Base-by-base conservation (phyloP, 83 land plant species). In the Diphasiastrum complanatum region DNA sequence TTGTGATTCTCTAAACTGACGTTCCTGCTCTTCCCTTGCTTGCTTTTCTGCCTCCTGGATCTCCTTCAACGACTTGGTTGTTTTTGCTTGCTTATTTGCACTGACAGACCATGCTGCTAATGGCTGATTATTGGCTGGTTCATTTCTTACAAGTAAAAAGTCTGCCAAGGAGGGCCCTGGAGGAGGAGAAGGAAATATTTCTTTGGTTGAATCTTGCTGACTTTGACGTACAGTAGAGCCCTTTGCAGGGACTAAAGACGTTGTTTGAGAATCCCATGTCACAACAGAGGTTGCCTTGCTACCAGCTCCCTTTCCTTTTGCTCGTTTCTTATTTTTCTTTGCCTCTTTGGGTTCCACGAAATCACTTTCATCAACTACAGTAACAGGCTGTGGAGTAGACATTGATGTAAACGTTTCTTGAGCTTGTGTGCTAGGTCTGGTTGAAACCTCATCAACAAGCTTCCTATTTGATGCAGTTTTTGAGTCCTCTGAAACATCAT, bases 321-420 rank as follows among this genome's bases (percentile, higher is more conserved):
- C 59, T 11, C 74, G 67, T 33, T 61, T 53, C 66, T 75, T 74
- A 43, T 47, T 75, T 47, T 75, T 75, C 60, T 75, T 75, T 1
- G 53, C 54, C 33, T 75, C 78, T 41, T 75, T 75, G 25, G 78
- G 78, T 47, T 75, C 78, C 48, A 75, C 37, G 54, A 75, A 75
- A 27, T 69, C 74, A 20, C 43, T 31, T 34, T 69, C 78, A 33
- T 69, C 74, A 0, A 14, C 68, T 36, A 47, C 3, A 43, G 53
- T 20, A 28, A 20, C 24, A 28, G 19, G 61, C 38, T 45, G 4
- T 41, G 48, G 41, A 40, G 64, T n/a, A 45, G 65, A 10, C 6
- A 6, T 5, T 3, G 34, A 16, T 2, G 63, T 3, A 24, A 32
- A 29, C 47, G 57, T 36, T 2, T 23, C 68, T 47, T 29, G 37